Base-by-base conservation (phyloP, 2,329 filamentous ascomycete species). In the Claviceps purpurea region DNA sequence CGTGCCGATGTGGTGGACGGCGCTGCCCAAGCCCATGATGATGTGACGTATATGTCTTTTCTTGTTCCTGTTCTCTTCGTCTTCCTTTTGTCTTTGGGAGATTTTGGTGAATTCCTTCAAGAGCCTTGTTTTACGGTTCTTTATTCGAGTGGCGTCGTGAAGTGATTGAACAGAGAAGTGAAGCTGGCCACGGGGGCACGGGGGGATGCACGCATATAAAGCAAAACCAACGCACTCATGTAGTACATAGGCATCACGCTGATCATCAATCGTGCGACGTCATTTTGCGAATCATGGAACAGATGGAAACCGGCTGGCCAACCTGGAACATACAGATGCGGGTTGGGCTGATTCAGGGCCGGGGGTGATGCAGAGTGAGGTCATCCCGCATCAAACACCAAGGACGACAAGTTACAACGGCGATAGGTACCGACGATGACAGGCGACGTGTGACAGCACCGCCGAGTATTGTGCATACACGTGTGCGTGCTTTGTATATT, bases 1-100 rank as follows among this genome's bases (percentile, higher is more conserved):
- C 30, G 76, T 76, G 63, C 78, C 79, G 51, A 81, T 64, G 61
- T 80, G 73, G 64, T 79, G 77, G 56, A 80, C 65, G 57, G 74
- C 71, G 54, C 68, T 69, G 52, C 72, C 73, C 56, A 71, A 56
- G 51, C 71, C 73, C 74, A 77, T 77, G 13, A 16, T 50, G 52
- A 40, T 13, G 22, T 5, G 26, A 13, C 7, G 37, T n/a, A 16
- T 41, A 6, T 40, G 18, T 47, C 26, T 22, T n/a, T 7, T 11
- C 13, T 22, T 22, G 16, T 26, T 16, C n/a, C 13, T 37, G 11
- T 37, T 37, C n/a, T 4, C 30, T 38, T 42, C 42, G 4, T 16
- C 20, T 20, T 30, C 5, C 1, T 13, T 8, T 34, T 34, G 7
- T 14, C 7, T 10, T 30, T 43, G 48, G 16, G 45, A 10, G 5